Evolutionary conservation across 202 grass and related monocot genomes (phyloP).

Genomic region (Setaria viridis): DNA sequence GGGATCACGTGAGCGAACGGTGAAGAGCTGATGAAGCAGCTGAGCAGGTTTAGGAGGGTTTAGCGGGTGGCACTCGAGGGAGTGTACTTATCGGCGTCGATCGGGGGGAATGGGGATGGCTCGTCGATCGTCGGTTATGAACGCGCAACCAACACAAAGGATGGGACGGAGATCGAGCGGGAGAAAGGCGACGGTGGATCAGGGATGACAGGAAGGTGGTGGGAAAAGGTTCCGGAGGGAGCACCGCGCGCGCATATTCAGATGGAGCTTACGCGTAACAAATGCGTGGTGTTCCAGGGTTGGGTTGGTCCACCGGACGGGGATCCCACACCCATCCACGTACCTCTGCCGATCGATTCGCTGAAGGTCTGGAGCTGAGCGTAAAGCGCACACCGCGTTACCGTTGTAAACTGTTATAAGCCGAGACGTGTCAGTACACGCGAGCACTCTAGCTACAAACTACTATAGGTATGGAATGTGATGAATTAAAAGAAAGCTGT

Average conservation of each 20-base stretch:
- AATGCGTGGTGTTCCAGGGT: not conserved
- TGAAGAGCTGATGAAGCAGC: not conserved
- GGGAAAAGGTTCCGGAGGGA: not conserved
- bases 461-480: not conserved
- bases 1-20: slow-evolving; percentile 2
- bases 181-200: slow-evolving; percentile 3
- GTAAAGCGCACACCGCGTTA: not conserved
- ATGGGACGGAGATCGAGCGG: not conserved
- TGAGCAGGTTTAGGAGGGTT: not conserved
- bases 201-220: slow-evolving; percentile 42
- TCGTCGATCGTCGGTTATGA: slow-evolving; percentile 29
- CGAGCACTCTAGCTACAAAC: too few species aligned
- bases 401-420: not conserved
- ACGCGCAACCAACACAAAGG: not conserved
- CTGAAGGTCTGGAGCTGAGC: too few species aligned
- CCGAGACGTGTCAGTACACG: slow-evolving; percentile 3
- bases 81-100: slow-evolving; percentile 35
- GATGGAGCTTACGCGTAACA: not conserved
- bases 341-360: not conserved
- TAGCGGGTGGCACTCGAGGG: not conserved
- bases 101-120: not conserved
- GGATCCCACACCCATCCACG: slow-evolving; percentile 24
- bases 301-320: slow-evolving; percentile 28
- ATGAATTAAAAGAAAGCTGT: not conserved
- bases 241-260: slow-evolving; percentile 12